A percentile compares a stretch with the other conserved stretches of the same genome.
Conservation (phyloP, 2,329 filamentous ascomycete species). For the Aspergillus ruber region DNA sequence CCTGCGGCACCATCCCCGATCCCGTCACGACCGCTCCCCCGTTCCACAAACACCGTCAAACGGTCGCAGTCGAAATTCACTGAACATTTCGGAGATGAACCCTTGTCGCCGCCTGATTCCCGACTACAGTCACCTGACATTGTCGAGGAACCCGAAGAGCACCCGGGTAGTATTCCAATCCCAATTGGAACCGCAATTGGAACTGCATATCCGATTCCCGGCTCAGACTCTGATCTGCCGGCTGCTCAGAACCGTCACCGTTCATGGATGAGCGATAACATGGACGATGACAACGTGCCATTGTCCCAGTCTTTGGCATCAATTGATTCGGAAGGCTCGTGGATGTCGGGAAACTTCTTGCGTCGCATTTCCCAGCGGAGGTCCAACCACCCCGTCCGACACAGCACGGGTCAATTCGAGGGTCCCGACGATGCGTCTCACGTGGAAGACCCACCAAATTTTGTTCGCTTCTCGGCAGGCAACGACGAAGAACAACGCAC, state of each 20-base stretch:
- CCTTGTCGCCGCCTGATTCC: slow-evolving; percentile 78
- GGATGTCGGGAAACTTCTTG: slow-evolving; percentile 73
- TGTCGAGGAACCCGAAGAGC: slow-evolving; percentile 28
- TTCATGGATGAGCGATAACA: slow-evolving; percentile 35
- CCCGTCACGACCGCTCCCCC: slow-evolving; percentile 38
- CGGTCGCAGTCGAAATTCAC: slow-evolving; percentile 85
- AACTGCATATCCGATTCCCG: slow-evolving; percentile 19
- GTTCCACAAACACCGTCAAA: slow-evolving; percentile 55
- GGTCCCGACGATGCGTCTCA: not conserved
- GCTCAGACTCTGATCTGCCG: slow-evolving; percentile 21
- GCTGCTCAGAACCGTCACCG: slow-evolving; percentile 23
- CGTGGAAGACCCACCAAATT: slow-evolving; percentile 39
- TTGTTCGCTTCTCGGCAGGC: slow-evolving; percentile 50
- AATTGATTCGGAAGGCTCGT: slow-evolving; percentile 91
- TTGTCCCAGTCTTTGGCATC: slow-evolving; percentile 83
- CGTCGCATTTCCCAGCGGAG: slow-evolving; percentile 41
- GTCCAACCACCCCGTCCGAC: slow-evolving; percentile 30
- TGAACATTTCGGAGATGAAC: slow-evolving; percentile 83
- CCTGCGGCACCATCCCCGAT: slow-evolving; percentile 20
- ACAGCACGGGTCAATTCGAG: slow-evolving; percentile 36
- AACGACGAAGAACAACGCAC: slow-evolving; percentile 35
- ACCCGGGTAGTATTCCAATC: slow-evolving; percentile 9
- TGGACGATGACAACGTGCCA: slow-evolving; percentile 43
- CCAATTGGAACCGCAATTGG: slow-evolving; percentile 12
- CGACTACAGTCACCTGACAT: slow-evolving; percentile 71